Evolutionary conservation across 257 asterid species (phyloP).

Genomic region (Primulina tabacum): DNA sequence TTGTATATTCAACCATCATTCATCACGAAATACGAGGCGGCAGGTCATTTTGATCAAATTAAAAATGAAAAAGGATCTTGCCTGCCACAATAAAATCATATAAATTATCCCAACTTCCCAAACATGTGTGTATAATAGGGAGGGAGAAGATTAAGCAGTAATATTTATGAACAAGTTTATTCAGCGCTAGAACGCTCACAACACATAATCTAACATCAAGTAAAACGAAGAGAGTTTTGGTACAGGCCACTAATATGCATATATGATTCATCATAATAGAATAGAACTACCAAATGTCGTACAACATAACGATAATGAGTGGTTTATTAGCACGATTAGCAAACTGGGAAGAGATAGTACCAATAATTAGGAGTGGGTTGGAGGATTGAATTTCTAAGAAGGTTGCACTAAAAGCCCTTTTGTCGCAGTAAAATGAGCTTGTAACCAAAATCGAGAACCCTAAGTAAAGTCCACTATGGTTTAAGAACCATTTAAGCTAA

Average conservation of each 20-base stretch:
- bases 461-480: slow-evolving; percentile 11
- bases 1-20: neutral
- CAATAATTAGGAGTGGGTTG: neutral
- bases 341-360: neutral
- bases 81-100: neutral
- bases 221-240: neutral
- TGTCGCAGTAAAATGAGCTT: slow-evolving; percentile 13
- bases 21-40: neutral
- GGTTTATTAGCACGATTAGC: neutral
- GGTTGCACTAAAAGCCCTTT: neutral
- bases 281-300: no score
- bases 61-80: neutral
- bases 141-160: no score
- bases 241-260: neutral
- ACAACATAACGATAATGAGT: neutral
- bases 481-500: slow-evolving; percentile 19
- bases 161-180: no score
- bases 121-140: no score
- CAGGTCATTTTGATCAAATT: neutral
- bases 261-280: no score
- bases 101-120: no score
- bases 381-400: slow-evolving; percentile 10
- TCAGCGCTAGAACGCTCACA: neutral
- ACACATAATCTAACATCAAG: neutral
- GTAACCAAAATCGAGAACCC: slow-evolving; percentile 24